Evolutionary conservation across 2,329 filamentous ascomycete species (phyloP), one percentile per base, ranked within the genome.

Genomic region (Pestalotiopsis sp.): DNA sequence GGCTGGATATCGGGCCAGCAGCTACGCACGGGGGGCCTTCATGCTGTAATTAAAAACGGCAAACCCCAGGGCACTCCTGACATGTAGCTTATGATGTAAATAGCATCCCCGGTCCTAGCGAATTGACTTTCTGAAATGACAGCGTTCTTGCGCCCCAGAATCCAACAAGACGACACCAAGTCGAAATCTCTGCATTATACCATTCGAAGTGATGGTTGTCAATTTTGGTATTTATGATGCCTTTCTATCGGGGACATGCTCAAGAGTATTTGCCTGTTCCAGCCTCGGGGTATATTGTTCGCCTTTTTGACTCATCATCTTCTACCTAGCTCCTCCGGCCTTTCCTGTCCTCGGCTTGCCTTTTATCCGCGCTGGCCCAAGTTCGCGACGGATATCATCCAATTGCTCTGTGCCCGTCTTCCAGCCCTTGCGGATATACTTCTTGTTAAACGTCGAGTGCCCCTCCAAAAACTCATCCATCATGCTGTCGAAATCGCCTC

Each of bases 401-500:
- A 98, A 83, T 83, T 98, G 93, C 79, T 93, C 90, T 71, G 98
- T 85, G 0, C 96, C 96, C 68, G 87, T 92, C 77, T 92, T 91
- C 71, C 92, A 89, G 76, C 91, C 93, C 81, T 94, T 94, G 82
- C 94, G 95, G 22, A 94, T 87, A 11, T 85, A 83, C 78, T 90
- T 91, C 82, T 94, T 94, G 1, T 91, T 91, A 26, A 86, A 86
- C 80, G 89, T 91, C 10, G 88, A 88, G 76, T 93, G 91, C 40
- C 85, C 89, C 9, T 90, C 92, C 30, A 98, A 81, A 81, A 99
- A 99, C 67, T 97, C 94, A 76, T 98, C 95, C 85, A 99, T 89
- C 77, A 98, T 94, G 69, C 85, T 88, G 77, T 97, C 91, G 79
- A 99, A 97, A 77, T 98, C 94, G 52, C 86, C 83, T 59, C 94